Conservation (phyloP, 1,284 basidiomycete genomes). For the Salmacisia buchloeana region DNA sequence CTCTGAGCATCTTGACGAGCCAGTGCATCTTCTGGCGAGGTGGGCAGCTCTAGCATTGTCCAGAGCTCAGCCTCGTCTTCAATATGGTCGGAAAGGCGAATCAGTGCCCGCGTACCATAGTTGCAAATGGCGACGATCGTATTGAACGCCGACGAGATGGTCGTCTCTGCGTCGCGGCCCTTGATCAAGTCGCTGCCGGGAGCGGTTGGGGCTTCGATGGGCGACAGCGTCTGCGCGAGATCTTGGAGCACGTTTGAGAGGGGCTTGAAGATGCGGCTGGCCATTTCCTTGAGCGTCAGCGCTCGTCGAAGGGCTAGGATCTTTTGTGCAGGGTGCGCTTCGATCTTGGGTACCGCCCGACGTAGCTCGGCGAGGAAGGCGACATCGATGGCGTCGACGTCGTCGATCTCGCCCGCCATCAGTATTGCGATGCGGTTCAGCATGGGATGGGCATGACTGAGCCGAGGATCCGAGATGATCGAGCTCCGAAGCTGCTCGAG, state of each 20-base stretch:
- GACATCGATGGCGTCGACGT: not conserved
- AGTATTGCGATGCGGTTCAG: not conserved
- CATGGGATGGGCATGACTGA: not conserved
- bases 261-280: conserved; percentile 2
- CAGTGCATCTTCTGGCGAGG: not conserved
- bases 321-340: not conserved
- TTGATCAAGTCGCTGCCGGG: not conserved
- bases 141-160: not conserved
- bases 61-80: not conserved
- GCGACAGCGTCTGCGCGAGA: not conserved
- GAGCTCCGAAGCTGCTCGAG: not conserved
- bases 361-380: not conserved
- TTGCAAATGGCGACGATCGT: not conserved
- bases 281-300: not conserved
- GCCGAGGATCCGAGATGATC: not conserved
- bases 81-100: conserved; percentile 4
- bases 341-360: not conserved
- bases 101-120: not conserved
- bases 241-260: not conserved
- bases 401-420: not conserved
- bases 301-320: not conserved
- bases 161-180: not conserved
- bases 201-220: not conserved
- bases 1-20: not conserved
- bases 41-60: not conserved